Evolutionary conservation across 768 basidiomycete genomes (phyloP), one percentile per base, ranked within the genome.

Genomic region (Xerocomellus amylosporus): DNA sequence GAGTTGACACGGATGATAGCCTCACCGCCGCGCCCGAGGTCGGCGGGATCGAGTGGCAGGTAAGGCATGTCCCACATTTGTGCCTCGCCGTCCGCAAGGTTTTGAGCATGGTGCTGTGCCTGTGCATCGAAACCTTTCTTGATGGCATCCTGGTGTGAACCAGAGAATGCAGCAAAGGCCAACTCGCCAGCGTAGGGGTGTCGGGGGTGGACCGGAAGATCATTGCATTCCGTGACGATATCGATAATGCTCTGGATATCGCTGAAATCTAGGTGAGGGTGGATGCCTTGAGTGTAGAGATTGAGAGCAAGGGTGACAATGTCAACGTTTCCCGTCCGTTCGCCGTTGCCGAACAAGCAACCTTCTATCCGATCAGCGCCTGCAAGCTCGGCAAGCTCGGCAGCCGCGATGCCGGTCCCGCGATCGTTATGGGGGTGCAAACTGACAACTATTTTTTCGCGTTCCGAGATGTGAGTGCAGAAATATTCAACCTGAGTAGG

Each of bases 1-100:
- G 97, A 97, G 75, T 99, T 99, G 73, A 99, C 97, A 37, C 97
- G 91, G 64, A 99, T 99, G 74, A 99, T 92, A 24, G 97, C 97
- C 69, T 99, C 97, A 75, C 98, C 98, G 48, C 76, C 93, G 73
- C 93, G 88, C 1, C 97, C 95, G 20, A 98, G 80, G 68, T 99
- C 97, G 20, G 87, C 90, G 2, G 97, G 97, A 74, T 99, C 97
- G 72, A 99, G 84, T 24, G 97, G 95, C 19, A 99, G 78, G 75
- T 99, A 99, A 0, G 97, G 97, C 61, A 99, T 89, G 63, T 91
- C 82, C 94, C 94, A 98, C 41, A 83, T 79, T 63, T 81, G 75
- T 46, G 77, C 75, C 64, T 84, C 79, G 45, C 84, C 85, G 43
- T 77, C 74, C 14, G 70, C 73, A 51, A 78, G 78, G 43, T 87